Evolutionary conservation across 805 yeast genomes (phyloP), one percentile per base, ranked within the genome.

Genomic region (Yarrowia alimentaria): DNA sequence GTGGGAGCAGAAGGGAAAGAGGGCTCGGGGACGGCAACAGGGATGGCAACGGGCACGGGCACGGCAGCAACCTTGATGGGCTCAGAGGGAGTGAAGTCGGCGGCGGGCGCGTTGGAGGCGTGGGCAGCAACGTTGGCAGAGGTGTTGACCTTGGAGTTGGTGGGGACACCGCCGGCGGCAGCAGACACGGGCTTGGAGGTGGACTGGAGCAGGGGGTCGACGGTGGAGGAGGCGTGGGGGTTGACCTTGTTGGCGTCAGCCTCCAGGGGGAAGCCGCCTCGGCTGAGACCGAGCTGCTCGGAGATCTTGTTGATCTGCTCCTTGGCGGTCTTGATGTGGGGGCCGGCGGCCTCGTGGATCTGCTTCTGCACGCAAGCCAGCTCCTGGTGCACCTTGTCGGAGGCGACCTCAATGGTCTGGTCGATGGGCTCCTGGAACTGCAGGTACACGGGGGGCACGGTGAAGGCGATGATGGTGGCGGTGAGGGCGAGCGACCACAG

Each of bases 361-460:
- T 60, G 59, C 31, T 51, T 53, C 53, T 56, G 55, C 31, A 51
- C 62, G 20, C 53, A 32, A 48, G 54, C 47, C 50, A 55, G 53
- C 51, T 63, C 61, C 31, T 38, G 54, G 52, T 58, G 58, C 33
- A 60, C 58, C 45, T 62, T 58, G 37, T 52, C 56, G 52, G 54
- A 58, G 26, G 54, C 59, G 24, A 52, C 29, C 29, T 53, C 59
- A 19, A 65, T 38, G 29, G 57, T 56, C 31, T 77, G 77, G 69
- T 85, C 89, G 62, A 90, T 84, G 72, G 85, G 83, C 62, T 75
- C 75, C 75, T 87, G 81, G 77, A 85, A 80, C 58, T 75, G 75
- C 60, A 78, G 70, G 74, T 90, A 91, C 56, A 83, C 62, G 21
- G 76, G 78, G 54, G 98, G 98, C 35, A 78, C 71, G 34, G 94